Base-by-base conservation (phyloP, 75 land plant species). In the Picea glauca region DNA sequence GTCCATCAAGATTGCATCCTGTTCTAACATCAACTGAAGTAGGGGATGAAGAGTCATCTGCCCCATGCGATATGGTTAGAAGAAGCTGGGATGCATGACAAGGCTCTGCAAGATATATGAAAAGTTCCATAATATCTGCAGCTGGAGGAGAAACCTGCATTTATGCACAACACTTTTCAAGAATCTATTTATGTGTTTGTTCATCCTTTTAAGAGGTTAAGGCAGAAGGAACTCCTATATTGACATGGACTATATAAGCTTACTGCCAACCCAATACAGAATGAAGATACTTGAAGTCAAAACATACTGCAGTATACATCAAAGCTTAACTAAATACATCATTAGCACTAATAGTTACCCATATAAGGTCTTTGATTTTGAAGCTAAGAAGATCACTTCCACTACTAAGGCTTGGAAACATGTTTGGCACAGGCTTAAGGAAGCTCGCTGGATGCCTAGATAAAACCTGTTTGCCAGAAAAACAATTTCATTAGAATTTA, bases 61-160 rank as follows among this genome's bases (percentile, higher is more conserved):
- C 89, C 72, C 98, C 99, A 88, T 97, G 99, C 18, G 91, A 84
- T 62, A 95, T 72, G 18, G 98, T 94, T 31, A 97, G 85, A 78
- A 97, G 90, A 65, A 97, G 88, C 84, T 97, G 93, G 76, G 91
- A 93, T 63, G 94, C 92, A 85, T 97, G 99, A 80, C 98, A 93
- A 74, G 99, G 98, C 81, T 91, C 96, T 63, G 81, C 83, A 58
- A 97, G 91, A 80, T 88, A 96, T 26, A 93, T 91, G 40, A 93
- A 88, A 31, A 97, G 76, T 80, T 97, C 95, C 80, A 91, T 90
- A 76, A 93, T 85, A 79, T 97, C 96, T 72, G 93, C 91, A 66
- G 84, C 88, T 62, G n/a, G n/a, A n/a, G 85, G 86, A 65, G 92
- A 97, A 77, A 95, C 98, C 99, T 97, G 85, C 78, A 50, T 78